Conservation (phyloP, 805 yeast genomes). For the Kuraishia molischiana region DNA sequence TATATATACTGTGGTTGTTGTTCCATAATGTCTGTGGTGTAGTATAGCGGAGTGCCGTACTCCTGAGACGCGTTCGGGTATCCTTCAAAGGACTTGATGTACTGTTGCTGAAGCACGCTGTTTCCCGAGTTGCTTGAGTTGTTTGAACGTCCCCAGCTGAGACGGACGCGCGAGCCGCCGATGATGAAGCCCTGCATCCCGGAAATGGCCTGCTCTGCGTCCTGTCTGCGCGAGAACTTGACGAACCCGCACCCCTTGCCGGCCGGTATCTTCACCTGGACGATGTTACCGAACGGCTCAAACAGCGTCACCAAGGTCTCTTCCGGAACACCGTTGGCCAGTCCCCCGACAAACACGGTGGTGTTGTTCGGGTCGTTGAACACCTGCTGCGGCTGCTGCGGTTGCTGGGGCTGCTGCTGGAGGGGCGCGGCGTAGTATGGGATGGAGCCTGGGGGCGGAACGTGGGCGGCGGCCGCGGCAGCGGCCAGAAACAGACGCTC, state of each 20-base stretch:
- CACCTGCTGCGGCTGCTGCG: slow-evolving; percentile 9
- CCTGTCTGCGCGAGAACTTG: slow-evolving; percentile 53
- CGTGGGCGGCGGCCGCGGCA: slow-evolving; percentile 4
- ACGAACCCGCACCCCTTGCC: slow-evolving; percentile 79
- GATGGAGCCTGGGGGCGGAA: slow-evolving; percentile 4
- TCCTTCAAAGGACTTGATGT: background rate
- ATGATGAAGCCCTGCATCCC: slow-evolving; percentile 74
- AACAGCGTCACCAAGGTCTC: slow-evolving; percentile 50
- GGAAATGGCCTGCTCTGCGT: slow-evolving; percentile 69
- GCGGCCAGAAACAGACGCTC: slow-evolving; percentile 4
- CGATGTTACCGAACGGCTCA: slow-evolving; percentile 64
- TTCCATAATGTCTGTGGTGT: background rate
- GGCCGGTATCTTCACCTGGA: slow-evolving; percentile 64
- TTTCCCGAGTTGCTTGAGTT: slow-evolving; percentile 1
- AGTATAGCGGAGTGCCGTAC: background rate
- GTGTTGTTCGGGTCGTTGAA: slow-evolving; percentile 61
- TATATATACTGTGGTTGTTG: background rate
- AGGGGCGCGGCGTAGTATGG: slow-evolving; percentile 4
- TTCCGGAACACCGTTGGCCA: slow-evolving; percentile 56
- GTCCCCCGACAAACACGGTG: slow-evolving; percentile 61
- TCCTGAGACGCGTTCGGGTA: background rate
- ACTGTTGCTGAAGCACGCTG: background rate
- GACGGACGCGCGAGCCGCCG: slow-evolving; percentile 63
- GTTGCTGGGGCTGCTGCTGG: background rate
- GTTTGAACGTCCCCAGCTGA: slow-evolving; percentile 64